Conservation (phyloP, 208 protist genomes). For the Zelonia costaricensis region DNA sequence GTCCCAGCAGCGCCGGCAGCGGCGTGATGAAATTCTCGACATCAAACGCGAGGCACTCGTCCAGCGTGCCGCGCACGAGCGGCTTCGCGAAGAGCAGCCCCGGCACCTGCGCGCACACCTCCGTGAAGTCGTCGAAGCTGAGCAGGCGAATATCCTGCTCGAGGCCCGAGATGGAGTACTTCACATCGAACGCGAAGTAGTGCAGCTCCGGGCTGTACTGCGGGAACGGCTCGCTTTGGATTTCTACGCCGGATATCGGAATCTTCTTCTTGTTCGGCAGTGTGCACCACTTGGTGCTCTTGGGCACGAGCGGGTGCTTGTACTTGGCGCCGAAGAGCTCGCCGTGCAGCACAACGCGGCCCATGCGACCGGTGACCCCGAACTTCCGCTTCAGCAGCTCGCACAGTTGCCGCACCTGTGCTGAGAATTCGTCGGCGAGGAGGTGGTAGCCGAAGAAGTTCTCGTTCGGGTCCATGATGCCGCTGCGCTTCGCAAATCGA, state of each 20-base stretch:
- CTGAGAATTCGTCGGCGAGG: conserved; percentile 68
- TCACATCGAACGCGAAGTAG: conserved; percentile 87
- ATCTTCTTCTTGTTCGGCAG: conserved; percentile 80
- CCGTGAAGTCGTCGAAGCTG: conserved; percentile 78
- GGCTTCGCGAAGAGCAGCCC: conserved; percentile 73
- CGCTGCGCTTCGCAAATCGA: conserved; percentile 83
- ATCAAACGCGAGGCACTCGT: conserved; percentile 85
- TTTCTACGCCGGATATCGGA: conserved; percentile 77
- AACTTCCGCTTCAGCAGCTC: conserved; percentile 78
- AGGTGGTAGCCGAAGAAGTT: conserved; percentile 92
- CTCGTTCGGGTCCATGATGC: conserved; percentile 88
- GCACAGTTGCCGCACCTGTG: conserved; percentile 62
- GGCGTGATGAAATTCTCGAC: conserved; percentile 88
- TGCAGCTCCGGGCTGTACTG: conserved; percentile 91
- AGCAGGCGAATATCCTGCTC: conserved; percentile 80
- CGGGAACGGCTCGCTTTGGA: conserved; percentile 84
- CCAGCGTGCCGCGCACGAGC: conserved; percentile 80
- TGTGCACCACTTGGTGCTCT: conserved; percentile 81
- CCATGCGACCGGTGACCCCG: conserved; percentile 57
- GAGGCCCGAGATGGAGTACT: conserved; percentile 79
- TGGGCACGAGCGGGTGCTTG: conserved; percentile 83
- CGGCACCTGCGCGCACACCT: conserved; percentile 71
- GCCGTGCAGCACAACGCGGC: conserved; percentile 75
- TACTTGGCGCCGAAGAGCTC: conserved; percentile 90
- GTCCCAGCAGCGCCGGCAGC: conserved; percentile 76